These are phyloP conservation scores for Phytophthora hibernalis DNA, from an alignment of 352 stramenopile species.

Conservation along the genomic window DNA sequence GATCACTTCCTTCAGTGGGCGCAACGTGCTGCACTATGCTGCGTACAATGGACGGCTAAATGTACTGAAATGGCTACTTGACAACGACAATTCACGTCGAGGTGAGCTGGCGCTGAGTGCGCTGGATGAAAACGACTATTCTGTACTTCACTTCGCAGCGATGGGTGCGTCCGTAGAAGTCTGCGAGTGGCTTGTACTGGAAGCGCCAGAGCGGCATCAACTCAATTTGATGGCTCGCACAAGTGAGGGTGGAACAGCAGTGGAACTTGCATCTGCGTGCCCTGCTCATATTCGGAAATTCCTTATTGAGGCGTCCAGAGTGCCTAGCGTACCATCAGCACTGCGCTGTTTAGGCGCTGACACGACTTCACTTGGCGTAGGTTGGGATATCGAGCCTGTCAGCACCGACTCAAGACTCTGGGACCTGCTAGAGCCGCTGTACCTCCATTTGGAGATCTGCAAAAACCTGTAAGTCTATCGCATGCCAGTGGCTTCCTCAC, in stretches of 20 bases:
- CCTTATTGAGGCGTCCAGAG: slow-evolving; percentile 43
- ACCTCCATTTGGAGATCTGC: slow-evolving; percentile 68
- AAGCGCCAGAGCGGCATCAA: slow-evolving; percentile 44
- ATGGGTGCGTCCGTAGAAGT: slow-evolving; percentile 63
- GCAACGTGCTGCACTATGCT: slow-evolving; percentile 75
- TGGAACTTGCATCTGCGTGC: slow-evolving; percentile 53
- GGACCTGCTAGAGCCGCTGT: slow-evolving; percentile 51
- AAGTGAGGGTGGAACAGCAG: slow-evolving; percentile 44
- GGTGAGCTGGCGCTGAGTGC: slow-evolving; percentile 41
- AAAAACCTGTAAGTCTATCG: slow-evolving; percentile 60
- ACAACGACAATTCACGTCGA: slow-evolving; percentile 28
- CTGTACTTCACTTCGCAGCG: slow-evolving; percentile 70
- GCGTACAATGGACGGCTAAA: slow-evolving; percentile 63
- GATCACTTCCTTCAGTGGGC: slow-evolving; percentile 66
- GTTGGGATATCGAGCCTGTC: slow-evolving; percentile 54
- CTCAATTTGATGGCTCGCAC: slow-evolving; percentile 56
- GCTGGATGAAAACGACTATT: slow-evolving; percentile 66
- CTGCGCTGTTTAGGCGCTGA: slow-evolving; percentile 64
- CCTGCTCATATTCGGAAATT: slow-evolving; percentile 49
- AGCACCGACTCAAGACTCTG: slow-evolving; percentile 36
- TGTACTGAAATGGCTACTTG: slow-evolving; percentile 61
- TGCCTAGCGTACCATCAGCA: slow-evolving; percentile 38
- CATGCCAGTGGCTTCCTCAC: slow-evolving; percentile 55
- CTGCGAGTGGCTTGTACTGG: slow-evolving; percentile 69
- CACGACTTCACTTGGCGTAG: slow-evolving; percentile 56